Percentiles rank a stretch among this genome's conserved stretches.
These are phyloP conservation scores for Eutrema japonicum DNA, from an alignment of 345 rosid genomes.

Conservation along the genomic window DNA sequence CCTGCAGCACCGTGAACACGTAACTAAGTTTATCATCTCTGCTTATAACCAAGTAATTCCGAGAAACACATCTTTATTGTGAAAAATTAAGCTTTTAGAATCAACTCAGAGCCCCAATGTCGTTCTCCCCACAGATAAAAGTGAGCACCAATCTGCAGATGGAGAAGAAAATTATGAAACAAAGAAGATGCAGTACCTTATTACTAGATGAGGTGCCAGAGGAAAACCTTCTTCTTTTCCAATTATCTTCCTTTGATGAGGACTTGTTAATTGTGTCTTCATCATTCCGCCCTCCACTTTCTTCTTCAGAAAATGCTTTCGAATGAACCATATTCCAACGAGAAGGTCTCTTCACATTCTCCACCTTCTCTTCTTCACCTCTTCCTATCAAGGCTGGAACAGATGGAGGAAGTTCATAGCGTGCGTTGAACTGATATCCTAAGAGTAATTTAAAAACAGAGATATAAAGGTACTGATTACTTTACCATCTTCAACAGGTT, in stretches of 20 bases:
- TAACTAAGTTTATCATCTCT: background rate
- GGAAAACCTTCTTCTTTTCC: constrained; percentile 57
- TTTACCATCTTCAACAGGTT: constrained; percentile 50
- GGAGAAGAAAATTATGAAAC: constrained; percentile 4
- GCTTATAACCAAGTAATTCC: background rate
- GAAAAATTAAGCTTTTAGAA: constrained; percentile 5
- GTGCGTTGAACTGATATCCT: background rate
- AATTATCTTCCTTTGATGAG: constrained; percentile 51
- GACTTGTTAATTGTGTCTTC: constrained; percentile 43
- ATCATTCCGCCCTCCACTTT: constrained; percentile 45
- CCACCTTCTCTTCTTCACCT: constrained; percentile 46
- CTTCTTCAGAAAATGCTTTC: constrained; percentile 50
- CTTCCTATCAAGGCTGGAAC: constrained; percentile 40
- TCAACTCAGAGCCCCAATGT: background rate
- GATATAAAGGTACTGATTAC: background rate
- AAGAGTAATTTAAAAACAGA: background rate
- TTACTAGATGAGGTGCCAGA: constrained; percentile 47
- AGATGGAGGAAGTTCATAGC: constrained; percentile 27
- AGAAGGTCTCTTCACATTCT: constrained; percentile 42
- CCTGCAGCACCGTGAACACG: constrained; percentile 21
- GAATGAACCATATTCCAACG: constrained; percentile 48
- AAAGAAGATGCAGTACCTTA: constrained; percentile 49
- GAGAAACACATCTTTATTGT: background rate
- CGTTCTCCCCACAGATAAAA: background rate
- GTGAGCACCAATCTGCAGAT: constrained; percentile 1